Evolutionary conservation across 768 basidiomycete species (phyloP).

Genomic region (Tylopilus rubrobrunneus): DNA sequence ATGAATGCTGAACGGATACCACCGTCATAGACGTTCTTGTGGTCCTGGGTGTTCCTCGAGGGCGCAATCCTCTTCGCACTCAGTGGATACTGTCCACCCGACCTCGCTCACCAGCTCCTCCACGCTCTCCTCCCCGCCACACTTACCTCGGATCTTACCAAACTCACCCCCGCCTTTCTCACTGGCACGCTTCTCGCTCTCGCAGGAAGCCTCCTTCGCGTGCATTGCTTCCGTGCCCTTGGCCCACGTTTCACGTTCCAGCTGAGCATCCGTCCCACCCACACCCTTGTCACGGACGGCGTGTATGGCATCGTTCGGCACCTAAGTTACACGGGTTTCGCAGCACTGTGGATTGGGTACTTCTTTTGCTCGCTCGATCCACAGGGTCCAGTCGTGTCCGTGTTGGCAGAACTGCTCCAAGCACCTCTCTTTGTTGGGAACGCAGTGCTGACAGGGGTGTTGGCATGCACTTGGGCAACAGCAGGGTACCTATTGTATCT

Average conservation of each 20-base stretch:
- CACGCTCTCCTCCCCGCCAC: neutral
- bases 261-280: slow-evolving; percentile 15
- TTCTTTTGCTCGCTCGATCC: slow-evolving; percentile 5
- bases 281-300: slow-evolving; percentile 23
- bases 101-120: neutral
- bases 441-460: neutral
- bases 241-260: slow-evolving; percentile 24
- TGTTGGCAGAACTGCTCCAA: neutral
- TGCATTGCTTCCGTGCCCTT: slow-evolving; percentile 15
- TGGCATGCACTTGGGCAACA: neutral
- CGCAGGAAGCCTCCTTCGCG: slow-evolving; percentile 13
- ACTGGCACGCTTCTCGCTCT: slow-evolving; percentile 3
- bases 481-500: neutral
- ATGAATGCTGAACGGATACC: neutral
- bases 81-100: neutral
- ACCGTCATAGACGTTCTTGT: neutral
- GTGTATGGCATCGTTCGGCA: slow-evolving; percentile 27
- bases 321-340: slow-evolving; percentile 24
- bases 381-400: slow-evolving; percentile 1
- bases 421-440: neutral
- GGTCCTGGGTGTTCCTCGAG: slow-evolving; percentile 10
- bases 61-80: neutral
- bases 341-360: neutral
- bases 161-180: slow-evolving; percentile 6
- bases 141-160: neutral